These are phyloP conservation scores for Cucurbita maxima DNA, from an alignment of 306 rosid genomes.

Conservation along the genomic window DNA sequence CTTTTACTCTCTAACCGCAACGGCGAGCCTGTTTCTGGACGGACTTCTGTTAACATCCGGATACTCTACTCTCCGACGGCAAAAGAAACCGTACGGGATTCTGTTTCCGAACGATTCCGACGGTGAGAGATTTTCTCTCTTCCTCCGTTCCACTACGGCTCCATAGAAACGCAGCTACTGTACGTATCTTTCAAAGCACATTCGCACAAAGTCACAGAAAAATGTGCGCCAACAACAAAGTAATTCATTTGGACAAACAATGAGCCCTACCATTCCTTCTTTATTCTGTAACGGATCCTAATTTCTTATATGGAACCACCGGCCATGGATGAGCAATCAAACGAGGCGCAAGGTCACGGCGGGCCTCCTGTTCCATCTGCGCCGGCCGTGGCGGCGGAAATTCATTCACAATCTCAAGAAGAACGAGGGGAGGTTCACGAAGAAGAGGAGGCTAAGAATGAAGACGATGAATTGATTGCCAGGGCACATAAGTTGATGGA, in stretches of 20 bases:
- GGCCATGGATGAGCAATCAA: slow-evolving; percentile 32
- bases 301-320: slow-evolving; percentile 23
- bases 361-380: slow-evolving; percentile 8
- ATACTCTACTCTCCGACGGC: too few relatives aligned
- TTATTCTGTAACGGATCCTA: not conserved
- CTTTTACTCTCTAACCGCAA: too few relatives aligned
- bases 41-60: too few relatives aligned
- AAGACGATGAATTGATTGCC: slow-evolving; percentile 56
- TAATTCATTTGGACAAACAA: not conserved
- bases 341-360: slow-evolving; percentile 20
- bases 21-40: too few relatives aligned
- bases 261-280: not conserved
- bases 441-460: slow-evolving; percentile 55
- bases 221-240: not conserved
- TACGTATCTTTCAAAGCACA: not conserved
- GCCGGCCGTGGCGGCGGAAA: slow-evolving; percentile 22
- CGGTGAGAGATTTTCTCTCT: not conserved
- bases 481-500: slow-evolving; percentile 79
- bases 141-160: not conserved
- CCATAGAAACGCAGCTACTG: not conserved
- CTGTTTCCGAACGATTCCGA: too few relatives aligned
- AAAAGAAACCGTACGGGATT: too few relatives aligned
- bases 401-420: slow-evolving; percentile 20
- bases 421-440: slow-evolving; percentile 35
- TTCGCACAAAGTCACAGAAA: not conserved